Evolutionary conservation across 306 rosid genomes (phyloP).

Genomic region (Acacia confusa): DNA sequence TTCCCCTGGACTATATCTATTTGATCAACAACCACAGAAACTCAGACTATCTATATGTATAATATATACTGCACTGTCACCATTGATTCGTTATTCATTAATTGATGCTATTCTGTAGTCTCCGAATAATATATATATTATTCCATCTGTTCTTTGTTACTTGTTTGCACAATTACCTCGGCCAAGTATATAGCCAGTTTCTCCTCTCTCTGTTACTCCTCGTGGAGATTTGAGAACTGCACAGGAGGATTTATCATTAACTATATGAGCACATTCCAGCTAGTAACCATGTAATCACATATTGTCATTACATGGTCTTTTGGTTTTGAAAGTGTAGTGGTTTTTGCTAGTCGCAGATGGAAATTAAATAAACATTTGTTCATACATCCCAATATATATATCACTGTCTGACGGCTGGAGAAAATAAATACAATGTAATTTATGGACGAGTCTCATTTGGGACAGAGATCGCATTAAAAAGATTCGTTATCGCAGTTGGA

Average conservation of each 20-base stretch:
- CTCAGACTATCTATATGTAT: background rate
- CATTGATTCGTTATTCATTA: background rate
- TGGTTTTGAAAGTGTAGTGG: background rate
- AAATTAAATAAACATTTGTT: background rate
- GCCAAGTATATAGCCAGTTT: background rate
- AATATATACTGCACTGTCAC: background rate
- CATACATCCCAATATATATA: background rate
- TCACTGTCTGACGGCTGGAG: background rate
- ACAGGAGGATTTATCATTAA: background rate
- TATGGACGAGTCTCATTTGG: background rate
- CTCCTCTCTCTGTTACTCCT: background rate
- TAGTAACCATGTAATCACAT: background rate
- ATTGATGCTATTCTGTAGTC: constrained; percentile 1
- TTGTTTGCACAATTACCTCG: background rate
- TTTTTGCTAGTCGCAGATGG: background rate
- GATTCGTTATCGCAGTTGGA: background rate
- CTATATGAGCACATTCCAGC: background rate
- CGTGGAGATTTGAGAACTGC: background rate
- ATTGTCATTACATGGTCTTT: background rate
- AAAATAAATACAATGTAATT: background rate
- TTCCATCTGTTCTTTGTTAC: background rate
- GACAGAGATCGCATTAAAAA: background rate
- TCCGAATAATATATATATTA: background rate
- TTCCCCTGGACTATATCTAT: background rate
- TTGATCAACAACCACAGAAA: background rate